Conservation (phyloP, 1,139 yeast species). For the Pneumocystis canis region DNA sequence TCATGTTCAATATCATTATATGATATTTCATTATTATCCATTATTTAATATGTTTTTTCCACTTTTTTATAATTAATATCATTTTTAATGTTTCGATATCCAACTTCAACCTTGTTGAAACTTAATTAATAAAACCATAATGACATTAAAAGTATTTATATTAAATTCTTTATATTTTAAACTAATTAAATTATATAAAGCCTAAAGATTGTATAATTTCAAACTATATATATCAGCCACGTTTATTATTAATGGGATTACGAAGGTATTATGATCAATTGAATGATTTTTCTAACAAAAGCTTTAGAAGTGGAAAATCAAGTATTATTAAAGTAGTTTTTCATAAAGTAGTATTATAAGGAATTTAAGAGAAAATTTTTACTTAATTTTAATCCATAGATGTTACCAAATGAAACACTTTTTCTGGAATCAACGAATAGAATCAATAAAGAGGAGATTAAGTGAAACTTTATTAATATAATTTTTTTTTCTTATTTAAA, state of each 20-base stretch:
- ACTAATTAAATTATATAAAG: not conserved
- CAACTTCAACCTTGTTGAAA: not conserved
- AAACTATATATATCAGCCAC: not conserved
- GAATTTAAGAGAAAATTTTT: constrained; percentile 51
- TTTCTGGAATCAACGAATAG: constrained; percentile 81
- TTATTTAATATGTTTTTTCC: not conserved
- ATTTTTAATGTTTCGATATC: not conserved
- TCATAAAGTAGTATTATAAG: constrained; percentile 19
- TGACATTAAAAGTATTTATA: not conserved
- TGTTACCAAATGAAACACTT: constrained; percentile 89
- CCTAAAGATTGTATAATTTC: not conserved
- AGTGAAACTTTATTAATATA: constrained; percentile 17
- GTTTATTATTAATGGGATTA: not conserved
- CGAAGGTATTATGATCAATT: not conserved
- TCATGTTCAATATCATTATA: not conserved
- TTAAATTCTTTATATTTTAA: not conserved
- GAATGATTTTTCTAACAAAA: not conserved
- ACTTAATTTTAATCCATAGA: constrained; percentile 33
- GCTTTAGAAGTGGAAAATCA: constrained; percentile 12
- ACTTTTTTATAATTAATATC: not conserved
- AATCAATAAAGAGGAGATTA: constrained; percentile 66
- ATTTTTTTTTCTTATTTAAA: constrained; percentile 10
- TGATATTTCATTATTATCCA: not conserved
- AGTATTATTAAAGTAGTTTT: constrained; percentile 9
- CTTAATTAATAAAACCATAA: not conserved